Base-by-base conservation (phyloP, 2,329 filamentous ascomycete genomes). In the Madurella mycetomatis region DNA sequence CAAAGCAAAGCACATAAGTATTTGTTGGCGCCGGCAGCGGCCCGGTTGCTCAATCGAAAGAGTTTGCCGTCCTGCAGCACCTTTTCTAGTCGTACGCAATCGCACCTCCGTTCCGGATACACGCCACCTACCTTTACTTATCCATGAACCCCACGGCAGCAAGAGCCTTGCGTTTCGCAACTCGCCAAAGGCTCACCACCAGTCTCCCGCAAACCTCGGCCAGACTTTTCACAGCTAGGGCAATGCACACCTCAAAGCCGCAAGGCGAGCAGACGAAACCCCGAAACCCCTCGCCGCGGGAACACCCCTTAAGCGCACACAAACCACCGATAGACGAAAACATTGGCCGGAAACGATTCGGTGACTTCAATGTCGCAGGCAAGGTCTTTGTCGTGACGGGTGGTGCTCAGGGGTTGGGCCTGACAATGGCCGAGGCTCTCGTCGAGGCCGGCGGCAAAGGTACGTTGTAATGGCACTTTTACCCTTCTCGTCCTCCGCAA, bases 351-450 rank as follows among this genome's bases (percentile, higher is more conserved):
- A 55, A 55, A 40, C 39, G 47, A n/a, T 55, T 58, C 32, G 31
- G n/a, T 12, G 49, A 55, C 17, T 58, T 53, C 16, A 44, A 58
- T 3, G 37, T 58, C 19, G 47, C 49, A n/a, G 49, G 49, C 16
- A 58, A 53, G 12, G 85, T 92, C 12, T 79, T 91, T 47, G 71
- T 91, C 45, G 87, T 95, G 15, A 87, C 88, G 2, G 89, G 90
- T 41, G 89, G 81, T 51, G 90, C 84, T 5, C 81, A 88, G 57
- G 90, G 90, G 2, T 76, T 95, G 8, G 89, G 90, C 41, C 75
- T 94, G 42, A 85, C 87, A 25, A 87, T 92, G 69, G 81, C 86
- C 37, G 88, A 94, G 66, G 90, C 88, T 5, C 75, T 94, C 43
- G 73, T 92, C 37, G 88, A 94, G 69, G 88, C 88, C 9, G 89